phyloP scores from a whole-genome alignment of 2,329 filamentous ascomycete species.

The Phoma sp. region DNA sequence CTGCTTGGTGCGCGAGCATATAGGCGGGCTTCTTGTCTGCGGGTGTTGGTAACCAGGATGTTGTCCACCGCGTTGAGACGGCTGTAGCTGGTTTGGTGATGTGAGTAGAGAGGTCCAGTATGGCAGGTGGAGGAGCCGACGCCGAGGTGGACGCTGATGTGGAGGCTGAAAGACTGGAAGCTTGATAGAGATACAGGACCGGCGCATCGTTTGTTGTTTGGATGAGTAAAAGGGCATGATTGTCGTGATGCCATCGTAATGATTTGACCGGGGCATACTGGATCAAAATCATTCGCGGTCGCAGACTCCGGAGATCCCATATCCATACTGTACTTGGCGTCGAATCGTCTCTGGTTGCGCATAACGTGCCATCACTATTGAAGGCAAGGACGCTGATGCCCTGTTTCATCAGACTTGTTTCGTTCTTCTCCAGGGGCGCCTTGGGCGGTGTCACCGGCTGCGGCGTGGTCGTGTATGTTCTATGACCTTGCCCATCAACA shows the following conservation, averaged over 20 bases:
- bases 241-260: conserved; percentile 52
- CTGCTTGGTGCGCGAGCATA: conserved; percentile 43
- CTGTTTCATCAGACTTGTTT: conserved; percentile 38
- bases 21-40: conserved; percentile 44
- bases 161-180: conserved; percentile 20
- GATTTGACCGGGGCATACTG: conserved; percentile 53
- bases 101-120: conserved; percentile 29
- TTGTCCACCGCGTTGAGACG: conserved; percentile 27
- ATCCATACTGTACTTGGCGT: conserved; percentile 55
- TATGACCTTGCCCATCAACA: conserved; percentile 36
- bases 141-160: conserved; percentile 21
- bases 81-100: conserved; percentile 34
- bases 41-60: conserved; percentile 35
- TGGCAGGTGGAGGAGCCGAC: conserved; percentile 28
- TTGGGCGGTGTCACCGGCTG: conserved; percentile 47
- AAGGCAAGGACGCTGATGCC: conserved; percentile 48
- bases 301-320: conserved; percentile 51
- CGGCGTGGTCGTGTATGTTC: conserved; percentile 37
- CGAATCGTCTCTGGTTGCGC: conserved; percentile 48
- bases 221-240: conserved; percentile 48
- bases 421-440: conserved; percentile 38
- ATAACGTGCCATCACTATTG: conserved; percentile 44
- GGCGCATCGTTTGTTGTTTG: conserved; percentile 51
- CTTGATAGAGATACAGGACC: conserved; percentile 49
- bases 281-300: conserved; percentile 50